Base-by-base conservation (phyloP, 306 rosid species). In the Trichosanthes cucumerina region DNA sequence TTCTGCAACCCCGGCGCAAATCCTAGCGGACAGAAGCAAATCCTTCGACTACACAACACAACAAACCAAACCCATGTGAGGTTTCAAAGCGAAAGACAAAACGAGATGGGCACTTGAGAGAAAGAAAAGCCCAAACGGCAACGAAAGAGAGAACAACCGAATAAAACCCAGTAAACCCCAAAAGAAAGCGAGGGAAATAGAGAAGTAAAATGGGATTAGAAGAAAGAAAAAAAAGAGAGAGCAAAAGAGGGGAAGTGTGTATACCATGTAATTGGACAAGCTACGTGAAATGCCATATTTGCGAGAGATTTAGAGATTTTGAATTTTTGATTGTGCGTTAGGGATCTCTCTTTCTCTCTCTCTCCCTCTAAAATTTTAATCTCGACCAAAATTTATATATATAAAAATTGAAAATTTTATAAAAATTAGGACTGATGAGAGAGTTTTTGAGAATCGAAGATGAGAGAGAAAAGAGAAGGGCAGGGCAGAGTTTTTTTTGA, bases 271-370 rank as follows among this genome's bases (percentile, higher is more conserved):
- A 90, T 88, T 88, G 95, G 92, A 87, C 95, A 90, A 83, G 89
- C 95, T 76, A 88, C 95, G 87, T 90, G 95, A 90, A 90, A 90
- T 83, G 95, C 95, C 95, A 90, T 90, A 80, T 86, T 83, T 81
- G 83, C 78, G 82, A 84, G 75, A 52, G 78, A 83, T 79, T 83
- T 89, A 81, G 65, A 31, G 87, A 87, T 89, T 87, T 87, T 52
- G 77, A 77, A 79, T 83, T 78, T 50, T 74, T 79, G 65, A 38
- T 53, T 64, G 53, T 71, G 72, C 73, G 80, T 84, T 66, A 62
- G 77, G 86, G 88, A 88, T 83, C 84, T 77, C 74, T 84, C 74
- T 23, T 9, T 75, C 83, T 39, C 72, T 65, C 76, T 57, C 46
- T 65, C 73, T 9, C 47, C 75, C 49, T 39, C 75, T 68, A 68